Evolutionary conservation across 2,329 filamentous ascomycete genomes (phyloP).

Genomic region (Paramyrothecium roridum): DNA sequence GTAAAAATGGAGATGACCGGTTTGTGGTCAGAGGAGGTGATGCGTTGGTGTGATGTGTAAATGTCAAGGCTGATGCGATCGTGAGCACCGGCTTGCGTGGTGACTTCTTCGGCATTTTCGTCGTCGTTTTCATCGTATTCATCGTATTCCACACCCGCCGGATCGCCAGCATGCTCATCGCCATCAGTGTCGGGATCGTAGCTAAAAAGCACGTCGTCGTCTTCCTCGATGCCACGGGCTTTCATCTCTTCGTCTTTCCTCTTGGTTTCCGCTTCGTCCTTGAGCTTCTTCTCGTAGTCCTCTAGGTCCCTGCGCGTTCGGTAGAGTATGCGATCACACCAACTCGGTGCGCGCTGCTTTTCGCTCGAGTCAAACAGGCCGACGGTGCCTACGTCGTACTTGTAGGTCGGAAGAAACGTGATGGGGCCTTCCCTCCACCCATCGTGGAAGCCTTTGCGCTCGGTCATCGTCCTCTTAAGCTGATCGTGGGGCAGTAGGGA

Average conservation of each 20-base stretch:
- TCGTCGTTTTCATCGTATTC: conserved; percentile 51
- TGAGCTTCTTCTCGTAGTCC: conserved; percentile 59
- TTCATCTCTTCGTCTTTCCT: conserved; percentile 84
- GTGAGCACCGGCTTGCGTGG: conserved; percentile 55
- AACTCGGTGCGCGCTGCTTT: conserved; percentile 88
- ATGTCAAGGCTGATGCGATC: conserved; percentile 57
- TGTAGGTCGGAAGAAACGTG: conserved; percentile 90
- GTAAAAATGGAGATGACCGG: conserved; percentile 81
- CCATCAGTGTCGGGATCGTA: conserved; percentile 80
- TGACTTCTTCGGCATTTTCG: conserved; percentile 42
- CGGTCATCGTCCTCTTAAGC: conserved; percentile 68
- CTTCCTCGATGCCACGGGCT: conserved; percentile 70
- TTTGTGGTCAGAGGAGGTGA: conserved; percentile 94
- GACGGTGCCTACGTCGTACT: conserved; percentile 94
- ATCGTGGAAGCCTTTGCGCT: conserved; percentile 80
- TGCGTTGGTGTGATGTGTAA: conserved; percentile 85
- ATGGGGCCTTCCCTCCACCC: conserved; percentile 91
- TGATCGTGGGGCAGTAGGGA: conserved; percentile 91
- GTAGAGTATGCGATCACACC: conserved; percentile 94
- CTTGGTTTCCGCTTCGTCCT: conserved; percentile 64
- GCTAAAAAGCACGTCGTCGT: conserved; percentile 85
- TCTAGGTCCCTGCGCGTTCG: conserved; percentile 70
- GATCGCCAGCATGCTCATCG: conserved; percentile 33
- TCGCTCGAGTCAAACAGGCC: conserved; percentile 93
- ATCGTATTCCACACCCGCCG: conserved; percentile 52